Base-by-base conservation (phyloP, 176 grass and related monocot genomes). In the Oryza glaberrima region DNA sequence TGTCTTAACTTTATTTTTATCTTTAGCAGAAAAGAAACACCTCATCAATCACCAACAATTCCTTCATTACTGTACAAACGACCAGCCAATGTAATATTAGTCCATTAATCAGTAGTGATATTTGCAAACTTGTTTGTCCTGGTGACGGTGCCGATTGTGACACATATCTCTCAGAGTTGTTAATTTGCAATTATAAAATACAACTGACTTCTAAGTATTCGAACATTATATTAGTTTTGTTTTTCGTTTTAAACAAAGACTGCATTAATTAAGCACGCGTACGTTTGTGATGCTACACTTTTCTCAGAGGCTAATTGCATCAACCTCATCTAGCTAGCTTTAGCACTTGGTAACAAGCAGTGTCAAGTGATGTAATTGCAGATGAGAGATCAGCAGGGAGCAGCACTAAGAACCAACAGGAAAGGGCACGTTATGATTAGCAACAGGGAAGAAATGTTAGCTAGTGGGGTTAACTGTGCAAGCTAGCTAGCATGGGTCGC, bases 341-440 rank as follows among this genome's bases (percentile, higher is more conserved):
- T n/a, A 56, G 52, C 52, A 56, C 52, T 56, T 56, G 52, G 52
- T 56, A 56, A 15, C 46, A 8, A 72, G 11, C 43, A 72, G 69
- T 47, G 34, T 40, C 38, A 64, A 58, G 40, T 15, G 51, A 72
- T 61, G 49, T 64, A 38, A 38, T 38, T 73, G 81, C 52, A 56
- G 19, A 56, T 56, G 17, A 56, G 17, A 58, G 54, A 58, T 19
- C 52, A 65, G 65, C 25, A 36, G 25, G 25, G 43, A 58, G 35
- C 22, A 19, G n/a, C 38, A 23, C 13, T 4, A 6, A 28, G 19
- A 7, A 82, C 60, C 10, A 61, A 58, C 52, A 58, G 52, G 17
- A n/a, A 10, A 38, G 7, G 72, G 60, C 78, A 87, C 72, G 74
- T 26, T 45, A 65, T 32, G 80, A 72, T 88, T 65, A 51, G 82